Evolutionary conservation across 192 early-diverging fungal species (phyloP).

Genomic region (Martensiomyces pterosporus): DNA sequence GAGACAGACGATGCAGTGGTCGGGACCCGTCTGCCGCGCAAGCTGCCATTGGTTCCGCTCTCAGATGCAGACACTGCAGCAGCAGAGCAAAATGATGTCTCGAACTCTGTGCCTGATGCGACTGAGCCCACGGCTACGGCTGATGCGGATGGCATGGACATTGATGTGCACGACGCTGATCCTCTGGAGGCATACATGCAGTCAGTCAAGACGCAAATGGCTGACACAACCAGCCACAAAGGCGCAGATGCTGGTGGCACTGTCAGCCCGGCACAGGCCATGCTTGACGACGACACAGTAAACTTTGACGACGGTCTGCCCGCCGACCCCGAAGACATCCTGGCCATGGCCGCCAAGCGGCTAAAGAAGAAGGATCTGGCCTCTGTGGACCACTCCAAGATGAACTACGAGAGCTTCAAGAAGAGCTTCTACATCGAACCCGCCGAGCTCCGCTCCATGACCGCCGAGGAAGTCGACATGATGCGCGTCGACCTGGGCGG

Average conservation of each 20-base stretch:
- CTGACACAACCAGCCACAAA: conserved; percentile 58
- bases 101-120: neutral
- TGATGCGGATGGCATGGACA: conserved; percentile 13
- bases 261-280: conserved; percentile 35
- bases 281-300: conserved; percentile 48
- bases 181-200: conserved; percentile 87
- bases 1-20: no score
- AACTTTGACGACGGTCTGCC: conserved; percentile 42
- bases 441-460: conserved; percentile 78
- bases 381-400: conserved; percentile 77
- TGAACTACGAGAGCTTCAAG: conserved; percentile 82
- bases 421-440: conserved; percentile 97
- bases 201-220: conserved; percentile 70
- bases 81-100: neutral
- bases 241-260: conserved; percentile 11
- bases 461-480: conserved; percentile 76
- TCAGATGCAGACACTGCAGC: no score
- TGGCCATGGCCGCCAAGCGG: conserved; percentile 77
- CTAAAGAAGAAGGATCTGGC: conserved; percentile 90
- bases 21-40: no score
- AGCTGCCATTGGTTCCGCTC: no score
- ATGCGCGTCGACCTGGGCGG: conserved; percentile 84
- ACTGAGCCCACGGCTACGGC: neutral
- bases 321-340: conserved; percentile 63
- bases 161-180: conserved; percentile 58